Evolutionary conservation across 2,329 filamentous ascomycete genomes (phyloP).

Genomic region (Phialophora tarda): DNA sequence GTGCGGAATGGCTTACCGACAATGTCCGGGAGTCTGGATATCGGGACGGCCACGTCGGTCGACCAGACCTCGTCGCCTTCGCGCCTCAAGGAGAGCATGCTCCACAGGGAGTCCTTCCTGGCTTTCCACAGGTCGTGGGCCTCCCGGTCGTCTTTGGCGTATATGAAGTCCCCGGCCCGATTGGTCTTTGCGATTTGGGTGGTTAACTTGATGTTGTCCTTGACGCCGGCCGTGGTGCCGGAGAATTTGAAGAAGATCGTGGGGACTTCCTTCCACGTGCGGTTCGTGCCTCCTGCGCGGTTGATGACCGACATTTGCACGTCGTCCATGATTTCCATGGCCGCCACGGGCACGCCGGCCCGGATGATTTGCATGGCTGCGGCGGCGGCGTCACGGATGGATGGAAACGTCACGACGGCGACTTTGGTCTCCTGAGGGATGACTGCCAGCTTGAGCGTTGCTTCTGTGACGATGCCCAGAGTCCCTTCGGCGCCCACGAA

Average conservation of each 20-base stretch:
- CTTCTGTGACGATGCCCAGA: conserved; percentile 79
- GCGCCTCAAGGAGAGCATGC: conserved; percentile 69
- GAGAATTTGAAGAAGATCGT: conserved; percentile 87
- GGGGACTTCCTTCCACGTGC: conserved; percentile 72
- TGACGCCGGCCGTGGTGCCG: conserved; percentile 67
- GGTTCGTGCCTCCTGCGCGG: conserved; percentile 66
- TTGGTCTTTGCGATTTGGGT: conserved; percentile 68
- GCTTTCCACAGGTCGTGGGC: conserved; percentile 81
- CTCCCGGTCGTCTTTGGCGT: conserved; percentile 72
- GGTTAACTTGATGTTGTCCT: conserved; percentile 77
- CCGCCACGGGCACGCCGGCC: conserved; percentile 72
- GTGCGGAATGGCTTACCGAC: conserved; percentile 53
- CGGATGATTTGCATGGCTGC: conserved; percentile 79
- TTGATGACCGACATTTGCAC: conserved; percentile 87
- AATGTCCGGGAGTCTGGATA: conserved; percentile 68
- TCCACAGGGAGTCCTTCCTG: conserved; percentile 83
- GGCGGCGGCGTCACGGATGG: conserved; percentile 74
- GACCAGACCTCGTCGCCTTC: conserved; percentile 77
- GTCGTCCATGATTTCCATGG: conserved; percentile 87
- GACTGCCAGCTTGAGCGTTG: conserved; percentile 78
- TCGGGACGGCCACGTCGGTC: conserved; percentile 82
- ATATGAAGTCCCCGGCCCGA: conserved; percentile 71
- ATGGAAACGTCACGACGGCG: conserved; percentile 78
- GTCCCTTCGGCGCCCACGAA: conserved; percentile 85
- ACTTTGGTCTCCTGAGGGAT: conserved; percentile 77